phyloP scores from a whole-genome alignment of 495 filamentous ascomycete species.

The Parathielavia hyrcaniae region DNA sequence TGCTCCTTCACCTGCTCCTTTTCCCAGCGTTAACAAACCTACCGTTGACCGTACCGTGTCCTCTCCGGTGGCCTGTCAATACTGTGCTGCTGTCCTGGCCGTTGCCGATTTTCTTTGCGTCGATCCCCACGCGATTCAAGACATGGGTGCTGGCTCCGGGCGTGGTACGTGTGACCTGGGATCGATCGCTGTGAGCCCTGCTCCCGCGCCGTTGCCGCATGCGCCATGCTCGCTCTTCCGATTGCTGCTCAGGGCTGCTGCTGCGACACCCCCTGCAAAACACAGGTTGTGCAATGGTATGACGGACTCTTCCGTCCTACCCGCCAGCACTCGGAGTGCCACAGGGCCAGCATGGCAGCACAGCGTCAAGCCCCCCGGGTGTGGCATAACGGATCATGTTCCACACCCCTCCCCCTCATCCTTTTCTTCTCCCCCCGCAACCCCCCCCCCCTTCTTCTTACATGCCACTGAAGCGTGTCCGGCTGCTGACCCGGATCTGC shows the following conservation, averaged over 20 bases:
- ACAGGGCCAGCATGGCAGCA: slow-evolving; percentile 16
- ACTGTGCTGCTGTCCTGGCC: slow-evolving; percentile 9
- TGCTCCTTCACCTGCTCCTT: background rate
- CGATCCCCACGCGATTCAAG: slow-evolving; percentile 15
- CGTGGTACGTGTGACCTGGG: slow-evolving; percentile 32
- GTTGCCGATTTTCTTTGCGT: slow-evolving; percentile 4
- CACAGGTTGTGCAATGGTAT: slow-evolving; percentile 34
- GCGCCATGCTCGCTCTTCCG: slow-evolving; percentile 37
- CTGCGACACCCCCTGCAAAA: slow-evolving; percentile 33
- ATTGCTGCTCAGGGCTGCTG: slow-evolving; percentile 23
- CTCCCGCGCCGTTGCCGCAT: slow-evolving; percentile 29
- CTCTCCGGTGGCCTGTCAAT: slow-evolving; percentile 6
- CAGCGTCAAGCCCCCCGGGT: slow-evolving; percentile 1
- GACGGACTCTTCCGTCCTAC: slow-evolving; percentile 12
- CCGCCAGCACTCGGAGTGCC: slow-evolving; percentile 12
- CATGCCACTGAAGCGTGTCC: slow-evolving; percentile 24
- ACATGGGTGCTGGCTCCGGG: slow-evolving; percentile 31
- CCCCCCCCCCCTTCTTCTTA: slow-evolving; percentile 2
- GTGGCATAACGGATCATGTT: background rate
- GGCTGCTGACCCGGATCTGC: slow-evolving; percentile 33
- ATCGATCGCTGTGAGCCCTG: slow-evolving; percentile 29
- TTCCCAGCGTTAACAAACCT: background rate
- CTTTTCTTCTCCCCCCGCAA: background rate
- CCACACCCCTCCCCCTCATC: background rate
- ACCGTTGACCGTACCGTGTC: too few relatives aligned